phyloP scores from a whole-genome alignment of 1,139 yeast species.

The Candida tetrigidarum region DNA sequence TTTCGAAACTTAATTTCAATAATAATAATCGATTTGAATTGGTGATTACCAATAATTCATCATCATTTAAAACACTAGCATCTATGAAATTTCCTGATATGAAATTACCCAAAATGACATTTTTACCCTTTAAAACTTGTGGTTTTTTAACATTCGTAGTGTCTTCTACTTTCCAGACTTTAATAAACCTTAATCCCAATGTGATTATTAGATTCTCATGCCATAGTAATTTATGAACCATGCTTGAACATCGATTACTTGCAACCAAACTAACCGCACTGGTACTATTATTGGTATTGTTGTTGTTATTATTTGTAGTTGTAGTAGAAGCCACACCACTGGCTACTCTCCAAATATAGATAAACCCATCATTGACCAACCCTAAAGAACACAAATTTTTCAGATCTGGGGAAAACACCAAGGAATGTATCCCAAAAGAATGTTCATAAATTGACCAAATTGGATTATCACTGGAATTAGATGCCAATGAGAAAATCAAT shows the following conservation, averaged over 20 bases:
- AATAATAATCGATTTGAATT: constrained; percentile 44
- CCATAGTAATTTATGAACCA: constrained; percentile 61
- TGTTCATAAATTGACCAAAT: constrained; percentile 61
- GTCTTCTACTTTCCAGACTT: constrained; percentile 56
- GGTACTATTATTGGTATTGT: constrained; percentile 8
- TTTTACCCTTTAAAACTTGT: constrained; percentile 56
- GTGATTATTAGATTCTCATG: constrained; percentile 52
- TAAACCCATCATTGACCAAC: constrained; percentile 63
- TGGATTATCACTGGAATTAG: constrained; percentile 49
- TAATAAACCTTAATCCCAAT: constrained; percentile 60
- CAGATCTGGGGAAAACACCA: constrained; percentile 65
- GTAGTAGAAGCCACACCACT: not conserved
- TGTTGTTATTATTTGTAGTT: not conserved
- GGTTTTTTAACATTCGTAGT: constrained; percentile 17
- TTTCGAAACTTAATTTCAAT: constrained; percentile 30
- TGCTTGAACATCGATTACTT: constrained; percentile 64
- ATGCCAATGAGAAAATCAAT: constrained; percentile 60
- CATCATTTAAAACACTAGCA: constrained; percentile 35
- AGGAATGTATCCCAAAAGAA: constrained; percentile 58
- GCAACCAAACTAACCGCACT: constrained; percentile 32
- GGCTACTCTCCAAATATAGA: constrained; percentile 58
- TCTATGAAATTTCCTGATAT: constrained; percentile 52
- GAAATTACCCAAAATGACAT: constrained; percentile 54
- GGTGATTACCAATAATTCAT: constrained; percentile 47
- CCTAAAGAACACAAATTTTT: constrained; percentile 62